Percentiles rank a stretch among this genome's conserved stretches.
Conservation (phyloP, 495 filamentous ascomycete species). For the Staphylotrichum longicolle region DNA sequence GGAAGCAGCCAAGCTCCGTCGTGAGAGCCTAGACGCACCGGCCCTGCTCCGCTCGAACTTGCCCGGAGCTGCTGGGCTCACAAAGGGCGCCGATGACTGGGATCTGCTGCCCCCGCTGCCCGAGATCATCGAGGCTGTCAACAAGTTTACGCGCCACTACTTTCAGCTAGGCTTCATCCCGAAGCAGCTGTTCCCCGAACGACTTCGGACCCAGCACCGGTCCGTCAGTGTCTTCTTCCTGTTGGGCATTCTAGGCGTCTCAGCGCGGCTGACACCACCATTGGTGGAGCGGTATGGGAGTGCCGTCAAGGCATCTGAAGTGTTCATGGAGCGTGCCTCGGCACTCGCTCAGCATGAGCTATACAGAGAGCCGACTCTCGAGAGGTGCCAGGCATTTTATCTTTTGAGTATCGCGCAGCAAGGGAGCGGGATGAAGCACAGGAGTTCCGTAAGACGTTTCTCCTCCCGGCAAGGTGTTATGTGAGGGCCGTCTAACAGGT, state of each 20-base stretch:
- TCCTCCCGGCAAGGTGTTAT: not conserved
- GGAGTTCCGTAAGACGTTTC: conserved; percentile 43
- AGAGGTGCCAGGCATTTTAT: conserved; percentile 53
- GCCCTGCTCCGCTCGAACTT: conserved; percentile 22
- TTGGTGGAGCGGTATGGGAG: conserved; percentile 45
- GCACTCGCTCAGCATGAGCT: conserved; percentile 46
- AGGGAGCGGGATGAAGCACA: conserved; percentile 47
- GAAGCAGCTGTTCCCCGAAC: conserved; percentile 46
- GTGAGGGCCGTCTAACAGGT: conserved; percentile 25
- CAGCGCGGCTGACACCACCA: conserved; percentile 47
- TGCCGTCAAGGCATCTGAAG: conserved; percentile 44
- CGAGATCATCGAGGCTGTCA: conserved; percentile 44
- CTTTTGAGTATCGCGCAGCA: conserved; percentile 53
- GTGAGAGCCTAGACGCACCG: conserved; percentile 35
- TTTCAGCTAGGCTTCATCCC: conserved; percentile 54
- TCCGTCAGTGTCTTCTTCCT: conserved; percentile 49
- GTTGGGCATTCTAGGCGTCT: conserved; percentile 48
- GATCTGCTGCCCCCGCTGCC: conserved; percentile 44
- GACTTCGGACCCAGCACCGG: conserved; percentile 39
- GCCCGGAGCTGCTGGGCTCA: conserved; percentile 16
- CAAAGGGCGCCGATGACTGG: conserved; percentile 41
- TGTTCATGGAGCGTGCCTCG: conserved; percentile 50
- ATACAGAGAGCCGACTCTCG: conserved; percentile 49
- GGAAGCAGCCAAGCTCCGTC: conserved; percentile 39
- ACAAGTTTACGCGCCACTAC: conserved; percentile 47